phyloP scores from a whole-genome alignment of 73 alveolate genomes.

The Tetrahymena thermophila region DNA sequence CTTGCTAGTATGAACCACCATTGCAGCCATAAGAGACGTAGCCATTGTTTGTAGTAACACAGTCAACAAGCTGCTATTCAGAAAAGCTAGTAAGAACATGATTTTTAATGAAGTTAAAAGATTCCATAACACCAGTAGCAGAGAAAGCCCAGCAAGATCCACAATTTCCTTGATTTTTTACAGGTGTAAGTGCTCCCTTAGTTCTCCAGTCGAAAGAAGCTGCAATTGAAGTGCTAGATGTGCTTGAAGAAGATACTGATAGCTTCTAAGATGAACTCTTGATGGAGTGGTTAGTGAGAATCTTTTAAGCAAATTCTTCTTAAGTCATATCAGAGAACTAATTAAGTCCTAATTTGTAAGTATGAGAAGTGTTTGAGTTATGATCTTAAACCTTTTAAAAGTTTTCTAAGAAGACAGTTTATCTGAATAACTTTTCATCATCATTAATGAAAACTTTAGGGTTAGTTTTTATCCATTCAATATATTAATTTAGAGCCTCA shows the following conservation, averaged over 20 bases:
- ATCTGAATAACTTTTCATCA: conserved; percentile 8
- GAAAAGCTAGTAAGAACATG: conserved; percentile 16
- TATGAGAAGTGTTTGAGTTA: neutral
- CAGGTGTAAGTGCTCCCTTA: conserved; percentile 49
- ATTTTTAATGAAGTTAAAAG: conserved; percentile 41
- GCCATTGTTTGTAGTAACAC: conserved; percentile 47
- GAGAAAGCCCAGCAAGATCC: conserved; percentile 87
- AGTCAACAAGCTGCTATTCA: conserved; percentile 64
- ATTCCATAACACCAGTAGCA: conserved; percentile 69
- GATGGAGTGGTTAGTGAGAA: neutral
- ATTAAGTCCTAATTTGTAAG: neutral
- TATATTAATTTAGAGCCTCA: neutral
- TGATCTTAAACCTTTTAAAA: neutral
- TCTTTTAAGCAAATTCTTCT: conserved; percentile 9
- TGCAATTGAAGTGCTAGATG: neutral
- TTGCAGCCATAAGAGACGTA: conserved; percentile 37
- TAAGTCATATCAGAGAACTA: conserved; percentile 35
- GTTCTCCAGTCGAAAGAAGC: conserved; percentile 51
- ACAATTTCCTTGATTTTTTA: conserved; percentile 70
- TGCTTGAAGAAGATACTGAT: neutral
- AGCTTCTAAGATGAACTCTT: too few species aligned
- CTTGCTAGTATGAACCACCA: conserved; percentile 30
- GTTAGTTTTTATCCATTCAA: neutral
- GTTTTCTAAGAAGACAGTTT: conserved; percentile 7
- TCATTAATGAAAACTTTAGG: neutral